These are phyloP conservation scores for Suillus hirtellus DNA, from an alignment of 768 basidiomycete genomes.

Conservation along the genomic window DNA sequence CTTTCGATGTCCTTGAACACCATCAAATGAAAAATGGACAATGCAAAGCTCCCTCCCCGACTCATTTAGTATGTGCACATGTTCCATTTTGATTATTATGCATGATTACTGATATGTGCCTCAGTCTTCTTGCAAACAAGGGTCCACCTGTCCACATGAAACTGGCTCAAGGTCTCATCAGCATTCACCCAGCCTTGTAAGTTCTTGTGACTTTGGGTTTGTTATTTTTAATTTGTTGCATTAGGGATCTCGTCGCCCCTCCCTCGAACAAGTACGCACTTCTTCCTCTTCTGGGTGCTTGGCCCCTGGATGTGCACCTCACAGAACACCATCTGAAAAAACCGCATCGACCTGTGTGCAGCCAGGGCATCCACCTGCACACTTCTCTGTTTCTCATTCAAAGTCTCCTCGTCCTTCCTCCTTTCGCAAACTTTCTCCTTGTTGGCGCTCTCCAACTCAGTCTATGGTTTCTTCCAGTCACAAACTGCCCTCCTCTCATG, in stretches of 20 bases:
- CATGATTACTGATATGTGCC: background rate
- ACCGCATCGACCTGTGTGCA: background rate
- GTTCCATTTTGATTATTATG: background rate
- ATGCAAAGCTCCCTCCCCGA: background rate
- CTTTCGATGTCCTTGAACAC: background rate
- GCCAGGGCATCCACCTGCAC: background rate
- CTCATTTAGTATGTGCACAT: background rate
- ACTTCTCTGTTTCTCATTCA: background rate
- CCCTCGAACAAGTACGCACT: background rate
- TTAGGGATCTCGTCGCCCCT: background rate
- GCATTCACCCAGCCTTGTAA: background rate
- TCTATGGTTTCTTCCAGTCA: slow-evolving; percentile 2
- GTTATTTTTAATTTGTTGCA: background rate
- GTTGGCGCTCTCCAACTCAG: background rate
- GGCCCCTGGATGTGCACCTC: background rate
- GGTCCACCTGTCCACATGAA: background rate
- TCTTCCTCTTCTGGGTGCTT: background rate
- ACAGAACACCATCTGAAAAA: background rate
- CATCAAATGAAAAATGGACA: background rate
- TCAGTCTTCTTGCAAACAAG: background rate
- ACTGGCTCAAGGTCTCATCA: background rate
- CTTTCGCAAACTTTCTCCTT: background rate
- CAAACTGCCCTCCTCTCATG: background rate
- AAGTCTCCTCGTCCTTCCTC: background rate
- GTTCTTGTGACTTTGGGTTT: background rate